Percentiles rank a stretch among this genome's conserved stretches.
Conservation (phyloP, 495 filamentous ascomycete species). For the Aspergillus biplanus region DNA sequence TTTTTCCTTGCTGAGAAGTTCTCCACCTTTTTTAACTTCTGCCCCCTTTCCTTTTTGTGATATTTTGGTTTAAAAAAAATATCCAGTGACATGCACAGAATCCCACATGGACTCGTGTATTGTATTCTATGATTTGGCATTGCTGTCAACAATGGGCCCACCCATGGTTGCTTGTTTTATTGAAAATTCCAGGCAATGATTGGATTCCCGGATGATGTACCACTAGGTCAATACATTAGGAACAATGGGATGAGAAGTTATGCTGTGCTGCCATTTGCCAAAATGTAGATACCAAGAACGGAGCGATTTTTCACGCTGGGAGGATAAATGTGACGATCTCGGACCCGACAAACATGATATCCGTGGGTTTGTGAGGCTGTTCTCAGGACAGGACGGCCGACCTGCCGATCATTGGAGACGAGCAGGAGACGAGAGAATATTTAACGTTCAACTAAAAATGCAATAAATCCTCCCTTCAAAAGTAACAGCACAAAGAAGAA, state of each 20-base stretch:
- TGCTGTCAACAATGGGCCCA: neutral
- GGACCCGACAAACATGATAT: neutral
- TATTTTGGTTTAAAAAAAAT: neutral
- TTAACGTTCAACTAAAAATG: too few relatives aligned
- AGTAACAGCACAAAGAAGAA: neutral
- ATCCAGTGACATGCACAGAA: constrained; percentile 3
- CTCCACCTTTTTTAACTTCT: neutral
- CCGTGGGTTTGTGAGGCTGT: neutral
- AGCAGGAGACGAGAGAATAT: too few relatives aligned
- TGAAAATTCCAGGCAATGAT: neutral
- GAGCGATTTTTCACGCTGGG: neutral
- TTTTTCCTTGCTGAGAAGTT: constrained; percentile 6
- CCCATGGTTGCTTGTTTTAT: neutral
- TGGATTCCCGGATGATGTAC: constrained; percentile 8
- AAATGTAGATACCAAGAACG: neutral
- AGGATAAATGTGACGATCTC: neutral
- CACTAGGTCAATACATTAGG: neutral
- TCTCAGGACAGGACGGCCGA: neutral
- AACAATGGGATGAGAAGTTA: neutral
- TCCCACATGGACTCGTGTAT: neutral
- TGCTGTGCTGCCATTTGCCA: neutral
- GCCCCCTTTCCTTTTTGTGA: constrained; percentile 10
- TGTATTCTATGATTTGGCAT: constrained; percentile 1
- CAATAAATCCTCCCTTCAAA: neutral
- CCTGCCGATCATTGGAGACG: neutral